Conservation (phyloP, 257 asterid genomes). For the Phtheirospermum japonicum region DNA sequence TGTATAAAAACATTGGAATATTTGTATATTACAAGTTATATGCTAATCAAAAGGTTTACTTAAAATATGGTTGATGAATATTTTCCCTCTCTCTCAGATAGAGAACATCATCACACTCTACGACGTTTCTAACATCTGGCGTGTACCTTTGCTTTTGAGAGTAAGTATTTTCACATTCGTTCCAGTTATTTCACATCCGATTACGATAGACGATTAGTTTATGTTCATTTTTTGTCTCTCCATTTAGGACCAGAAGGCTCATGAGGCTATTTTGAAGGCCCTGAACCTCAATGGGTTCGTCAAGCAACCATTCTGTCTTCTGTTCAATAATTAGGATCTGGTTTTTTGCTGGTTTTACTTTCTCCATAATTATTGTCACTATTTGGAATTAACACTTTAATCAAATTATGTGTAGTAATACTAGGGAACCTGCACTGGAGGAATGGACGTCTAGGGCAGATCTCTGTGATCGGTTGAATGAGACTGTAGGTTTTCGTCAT, state of each 20-base stretch:
- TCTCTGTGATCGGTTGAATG: conserved; percentile 59
- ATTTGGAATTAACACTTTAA: conserved; percentile 15
- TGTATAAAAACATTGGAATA: conserved; percentile 8
- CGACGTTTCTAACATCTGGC: conserved; percentile 94
- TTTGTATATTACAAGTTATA: conserved; percentile 11
- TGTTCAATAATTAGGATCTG: conserved; percentile 11
- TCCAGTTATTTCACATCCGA: conserved; percentile 18
- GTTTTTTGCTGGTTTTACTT: conserved; percentile 13
- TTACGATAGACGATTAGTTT: conserved; percentile 1
- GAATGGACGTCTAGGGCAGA: conserved; percentile 87
- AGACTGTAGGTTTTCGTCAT: conserved; percentile 56
- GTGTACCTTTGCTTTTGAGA: conserved; percentile 74
- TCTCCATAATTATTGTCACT: conserved; percentile 7
- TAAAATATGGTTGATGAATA: conserved; percentile 16
- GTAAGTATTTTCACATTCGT: conserved; percentile 37
- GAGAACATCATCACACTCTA: conserved; percentile 67
- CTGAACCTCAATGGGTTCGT: conserved; percentile 68
- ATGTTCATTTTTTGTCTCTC: conserved; percentile 16
- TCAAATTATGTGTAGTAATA: conserved; percentile 39
- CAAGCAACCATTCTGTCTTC: conserved; percentile 23
- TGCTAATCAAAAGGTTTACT: conserved; percentile 22
- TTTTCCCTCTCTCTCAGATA: conserved; percentile 39
- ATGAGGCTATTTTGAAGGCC: conserved; percentile 83
- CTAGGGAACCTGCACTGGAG: conserved; percentile 58
- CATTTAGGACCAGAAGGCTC: conserved; percentile 84